Evolutionary conservation across 2,329 filamentous ascomycete genomes (phyloP).

Genomic region (Zopfia rhizophila): DNA sequence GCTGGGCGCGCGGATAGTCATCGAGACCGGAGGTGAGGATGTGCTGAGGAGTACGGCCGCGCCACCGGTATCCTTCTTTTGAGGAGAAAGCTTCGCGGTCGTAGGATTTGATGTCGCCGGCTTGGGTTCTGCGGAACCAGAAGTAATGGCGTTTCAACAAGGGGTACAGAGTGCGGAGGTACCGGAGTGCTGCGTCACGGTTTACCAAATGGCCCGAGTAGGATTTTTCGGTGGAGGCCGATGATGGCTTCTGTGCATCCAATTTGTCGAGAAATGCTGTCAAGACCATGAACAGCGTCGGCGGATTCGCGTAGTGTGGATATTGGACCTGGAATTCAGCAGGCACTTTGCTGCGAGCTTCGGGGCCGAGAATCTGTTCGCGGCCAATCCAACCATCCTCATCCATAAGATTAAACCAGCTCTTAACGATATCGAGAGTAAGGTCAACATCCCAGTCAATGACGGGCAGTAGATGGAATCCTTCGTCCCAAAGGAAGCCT

Average conservation of each 20-base stretch:
- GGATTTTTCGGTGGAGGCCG: conserved; percentile 49
- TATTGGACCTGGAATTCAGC: conserved; percentile 94
- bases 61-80: conserved; percentile 96
- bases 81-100: conserved; percentile 87
- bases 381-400: conserved; percentile 97
- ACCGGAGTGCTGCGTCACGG: conserved; percentile 73
- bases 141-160: conserved; percentile 88
- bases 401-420: conserved; percentile 97
- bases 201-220: conserved; percentile 75
- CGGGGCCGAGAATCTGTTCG: conserved; percentile 91
- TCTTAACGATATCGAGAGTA: conserved; percentile 83
- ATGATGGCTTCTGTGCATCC: conserved; percentile 54
- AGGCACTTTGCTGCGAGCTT: conserved; percentile 95
- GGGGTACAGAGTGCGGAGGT: conserved; percentile 82
- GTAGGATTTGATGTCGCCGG: conserved; percentile 88
- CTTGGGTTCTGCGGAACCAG: conserved; percentile 95
- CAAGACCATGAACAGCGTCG: conserved; percentile 90
- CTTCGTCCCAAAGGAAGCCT: conserved; percentile 98
- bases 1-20: conserved; percentile 93
- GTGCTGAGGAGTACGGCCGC: conserved; percentile 85
- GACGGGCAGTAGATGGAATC: conserved; percentile 91
- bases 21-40: conserved; percentile 94
- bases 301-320: conserved; percentile 96
- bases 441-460: conserved; percentile 95
- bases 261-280: conserved; percentile 86